Base-by-base conservation (phyloP, 2,329 filamentous ascomycete genomes). In the Alternaria arbusti region DNA sequence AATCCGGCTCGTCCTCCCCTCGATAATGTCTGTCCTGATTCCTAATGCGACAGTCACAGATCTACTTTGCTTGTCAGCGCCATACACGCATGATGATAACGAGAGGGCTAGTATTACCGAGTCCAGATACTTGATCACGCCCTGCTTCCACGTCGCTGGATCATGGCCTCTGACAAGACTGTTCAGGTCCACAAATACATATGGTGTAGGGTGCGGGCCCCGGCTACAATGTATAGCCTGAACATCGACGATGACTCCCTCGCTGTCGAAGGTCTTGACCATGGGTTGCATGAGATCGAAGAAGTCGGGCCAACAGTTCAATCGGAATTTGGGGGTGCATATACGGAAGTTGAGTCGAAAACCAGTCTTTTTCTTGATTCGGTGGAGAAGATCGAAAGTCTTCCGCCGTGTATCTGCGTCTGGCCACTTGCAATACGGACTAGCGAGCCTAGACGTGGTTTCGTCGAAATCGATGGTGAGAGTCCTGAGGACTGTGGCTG, bases 211-310 rank as follows among this genome's bases (percentile, higher is more conserved):
- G 1, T 40, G n/a, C 0, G 8, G 36, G 9, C 15, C 36, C 15
- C 2, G 43, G 2, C 20, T 12, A 8, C 17, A 45, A 45, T 22
- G 43, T 3, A 45, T 22, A 45, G 20, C 20, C 11, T 45, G 20
- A 6, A 45, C 12, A 11, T 45, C 43, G 6, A 45, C 20, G 43
- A 45, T 45, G 5, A 3, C 43, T 1, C 43, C 20, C 0, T 45
- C 43, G 3, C 13, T 0, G 0, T 22, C 43, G 0, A 45, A 8
- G 0, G 12, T 5, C 43, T 45, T 22, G 20, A 45, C 43, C 1
- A 17, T 40, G 0, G 36, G 36, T 17, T 40, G 15, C 5, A 40
- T 0, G 4, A 40, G 36, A 17, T 40, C 36, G 5, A 40, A 17
- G 36, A 40, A 40, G 36, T 17, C 36, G 4, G n/a, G n/a, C 36